Evolutionary conservation across 179 eudicot genomes (phyloP).

Genomic region (Monotropa hypopitys): DNA sequence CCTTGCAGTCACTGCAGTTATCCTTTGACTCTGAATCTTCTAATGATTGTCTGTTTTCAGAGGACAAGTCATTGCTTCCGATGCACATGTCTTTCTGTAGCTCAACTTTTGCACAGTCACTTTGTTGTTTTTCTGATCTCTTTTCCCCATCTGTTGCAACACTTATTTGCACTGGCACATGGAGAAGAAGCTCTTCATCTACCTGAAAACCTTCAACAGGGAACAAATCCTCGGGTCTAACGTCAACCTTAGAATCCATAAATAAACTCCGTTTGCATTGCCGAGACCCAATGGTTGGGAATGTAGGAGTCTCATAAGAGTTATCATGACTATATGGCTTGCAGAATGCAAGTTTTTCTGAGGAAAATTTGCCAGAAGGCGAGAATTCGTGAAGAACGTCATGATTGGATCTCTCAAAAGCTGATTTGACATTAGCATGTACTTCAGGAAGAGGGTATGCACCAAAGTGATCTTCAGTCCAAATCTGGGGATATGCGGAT

Average conservation of each 20-base stretch:
- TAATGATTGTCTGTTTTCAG: conserved; percentile 13
- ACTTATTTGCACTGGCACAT: conserved; percentile 24
- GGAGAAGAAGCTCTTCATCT: conserved; percentile 24
- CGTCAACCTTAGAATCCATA: conserved; percentile 13
- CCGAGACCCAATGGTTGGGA: conserved; percentile 16
- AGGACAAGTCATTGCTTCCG: conserved; percentile 21
- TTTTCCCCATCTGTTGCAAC: conserved; percentile 16
- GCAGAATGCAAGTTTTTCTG: conserved; percentile 16
- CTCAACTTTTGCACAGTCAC: conserved; percentile 9
- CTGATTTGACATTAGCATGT: conserved; percentile 14
- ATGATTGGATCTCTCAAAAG: conserved; percentile 15
- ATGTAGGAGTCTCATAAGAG: conserved; percentile 18
- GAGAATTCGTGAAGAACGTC: conserved; percentile 15
- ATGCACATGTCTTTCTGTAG: conserved; percentile 17
- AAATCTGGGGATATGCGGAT: conserved; percentile 7
- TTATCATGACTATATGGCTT: conserved; percentile 19
- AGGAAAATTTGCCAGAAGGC: conserved; percentile 13
- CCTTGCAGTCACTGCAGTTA: conserved; percentile 8
- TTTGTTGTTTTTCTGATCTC: conserved; percentile 9
- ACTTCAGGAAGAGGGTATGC: conserved; percentile 11
- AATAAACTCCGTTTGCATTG: conserved; percentile 15
- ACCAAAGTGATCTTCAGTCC: conserved; percentile 21
- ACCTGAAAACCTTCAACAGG: conserved; percentile 17
- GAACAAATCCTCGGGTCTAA: conserved; percentile 17
- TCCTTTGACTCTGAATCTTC: conserved; percentile 15